A percentile compares a stretch with the other conserved stretches of the same genome.
Evolutionary conservation across 106 monocot genomes (phyloP).

Genomic region (Vanilla planifolia): DNA sequence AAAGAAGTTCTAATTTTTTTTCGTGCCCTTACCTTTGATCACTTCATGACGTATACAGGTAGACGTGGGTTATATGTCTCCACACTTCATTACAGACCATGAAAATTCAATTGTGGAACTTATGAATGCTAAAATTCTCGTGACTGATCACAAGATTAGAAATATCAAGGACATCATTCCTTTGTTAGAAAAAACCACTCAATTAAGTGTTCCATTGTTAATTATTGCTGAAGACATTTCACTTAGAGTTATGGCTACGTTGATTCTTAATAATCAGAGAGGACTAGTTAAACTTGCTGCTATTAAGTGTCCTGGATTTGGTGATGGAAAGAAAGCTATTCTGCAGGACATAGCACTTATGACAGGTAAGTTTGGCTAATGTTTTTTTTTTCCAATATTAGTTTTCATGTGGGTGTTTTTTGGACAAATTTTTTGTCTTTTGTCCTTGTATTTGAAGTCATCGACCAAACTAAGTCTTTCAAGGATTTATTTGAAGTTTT

Average conservation of each 20-base stretch:
- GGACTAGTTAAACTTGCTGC: constrained; percentile 90
- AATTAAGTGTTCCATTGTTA: constrained; percentile 80
- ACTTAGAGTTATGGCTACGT: constrained; percentile 58
- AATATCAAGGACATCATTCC: constrained; percentile 70
- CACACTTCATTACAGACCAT: constrained; percentile 89
- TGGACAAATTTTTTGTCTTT: background rate
- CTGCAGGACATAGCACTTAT: constrained; percentile 97
- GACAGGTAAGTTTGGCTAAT: constrained; percentile 47
- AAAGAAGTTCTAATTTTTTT: background rate
- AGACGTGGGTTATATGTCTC: constrained; percentile 88
- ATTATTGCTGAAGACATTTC: constrained; percentile 95
- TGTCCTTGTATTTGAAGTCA: too few relatives aligned
- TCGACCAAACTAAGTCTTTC: too few relatives aligned
- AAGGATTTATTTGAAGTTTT: too few relatives aligned
- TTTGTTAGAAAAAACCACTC: constrained; percentile 74
- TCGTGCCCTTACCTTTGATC: background rate
- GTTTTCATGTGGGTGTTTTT: background rate
- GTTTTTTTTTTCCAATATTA: background rate
- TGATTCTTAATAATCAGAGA: constrained; percentile 76
- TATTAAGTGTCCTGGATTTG: constrained; percentile 87
- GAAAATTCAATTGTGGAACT: constrained; percentile 87
- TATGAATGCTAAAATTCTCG: constrained; percentile 83
- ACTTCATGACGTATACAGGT: constrained; percentile 36
- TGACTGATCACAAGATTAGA: constrained; percentile 81
- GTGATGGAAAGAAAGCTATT: constrained; percentile 82